Evolutionary conservation across 2,329 filamentous ascomycete species (phyloP), one percentile per base, ranked within the genome.

Genomic region (Paracamarosporium sp.): DNA sequence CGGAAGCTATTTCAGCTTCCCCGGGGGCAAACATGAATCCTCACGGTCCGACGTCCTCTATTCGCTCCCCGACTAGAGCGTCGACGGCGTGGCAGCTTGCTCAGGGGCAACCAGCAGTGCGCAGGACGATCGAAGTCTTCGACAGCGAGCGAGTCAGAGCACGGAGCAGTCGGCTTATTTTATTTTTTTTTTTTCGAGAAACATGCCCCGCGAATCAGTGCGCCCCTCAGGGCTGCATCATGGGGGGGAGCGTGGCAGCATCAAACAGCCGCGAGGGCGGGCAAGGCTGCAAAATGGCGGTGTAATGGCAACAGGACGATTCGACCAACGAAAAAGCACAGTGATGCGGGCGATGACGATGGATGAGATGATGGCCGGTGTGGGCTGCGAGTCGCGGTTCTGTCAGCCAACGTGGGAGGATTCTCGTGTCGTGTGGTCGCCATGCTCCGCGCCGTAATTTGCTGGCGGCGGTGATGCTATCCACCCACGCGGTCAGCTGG

Each of bases 371-470:
- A 58, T 57, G 54, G 60, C 62, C 65, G 62, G 61, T 40, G 90
- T 92, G 1, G 84, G 87, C 0, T 89, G 91, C 22, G 97, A 96
- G 71, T 88, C 92, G 0, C 88, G 53, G 90, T 92, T 54, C 1
- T 53, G 50, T 55, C 50, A 63, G 62, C 60, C 57, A 57, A 50
- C 50, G 62, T 45, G 64, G 44, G 64, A 66, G 59, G 63, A 65
- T 64, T 58, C 69, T 72, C 69, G 69, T 60, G 50, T 62, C 56
- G 54, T 44, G 44, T 62, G 41, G 56, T 46, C 57, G 58, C 58
- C 62, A 45, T 63, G 59, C 55, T 53, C 59, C 55, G 59, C 56
- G 53, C 51, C 63, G 64, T 63, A 63, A 70, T 69, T 71, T 72
- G 70, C 63, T 72, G 68, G 66, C 69, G 50, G 64, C 60, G 58